Conservation (phyloP, 23 red algal species). For the Cyanidiococcus yangmingshanensis region DNA sequence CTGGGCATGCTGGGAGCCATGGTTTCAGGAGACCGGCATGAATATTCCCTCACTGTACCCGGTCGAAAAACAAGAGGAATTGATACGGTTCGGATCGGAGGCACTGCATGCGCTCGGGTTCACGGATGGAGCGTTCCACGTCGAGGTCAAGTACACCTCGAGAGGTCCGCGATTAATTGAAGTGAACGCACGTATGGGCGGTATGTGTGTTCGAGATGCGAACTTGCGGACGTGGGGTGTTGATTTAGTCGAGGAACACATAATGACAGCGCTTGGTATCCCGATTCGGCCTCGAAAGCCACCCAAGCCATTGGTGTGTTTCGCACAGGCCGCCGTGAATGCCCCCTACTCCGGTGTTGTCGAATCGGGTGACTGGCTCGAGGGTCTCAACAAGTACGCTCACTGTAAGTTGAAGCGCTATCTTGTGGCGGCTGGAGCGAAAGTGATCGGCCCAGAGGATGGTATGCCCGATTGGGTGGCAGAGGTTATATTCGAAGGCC, state of each 20-base stretch:
- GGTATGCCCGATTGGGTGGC: constrained; percentile 75
- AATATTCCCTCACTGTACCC: constrained; percentile 84
- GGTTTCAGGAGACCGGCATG: constrained; percentile 93
- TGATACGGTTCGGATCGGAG: constrained; percentile 43
- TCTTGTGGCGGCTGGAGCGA: constrained; percentile 51
- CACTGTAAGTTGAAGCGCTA: constrained; percentile 39
- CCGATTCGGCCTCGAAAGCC: constrained; percentile 51
- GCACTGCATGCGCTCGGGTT: constrained; percentile 68
- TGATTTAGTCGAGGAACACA: constrained; percentile 92
- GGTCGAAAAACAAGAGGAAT: constrained; percentile 43
- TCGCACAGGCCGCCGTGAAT: constrained; percentile 73
- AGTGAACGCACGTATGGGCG: constrained; percentile 97
- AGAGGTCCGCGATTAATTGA: constrained; percentile 90
- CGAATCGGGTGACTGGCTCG: constrained; percentile 49
- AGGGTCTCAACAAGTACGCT: constrained; percentile 26
- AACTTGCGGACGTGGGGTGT: constrained; percentile 84
- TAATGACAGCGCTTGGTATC: constrained; percentile 65
- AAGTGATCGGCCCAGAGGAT: constrained; percentile 66
- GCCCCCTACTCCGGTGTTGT: constrained; percentile 74
- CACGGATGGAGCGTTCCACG: constrained; percentile 65
- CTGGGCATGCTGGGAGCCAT: constrained; percentile 84
- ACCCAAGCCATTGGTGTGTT: constrained; percentile 32
- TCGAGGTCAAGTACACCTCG: constrained; percentile 83
- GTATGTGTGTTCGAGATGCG: constrained; percentile 66
- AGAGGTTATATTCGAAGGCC: constrained; percentile 45